Evolutionary conservation across 2,329 filamentous ascomycete species (phyloP), one percentile per base, ranked within the genome.

Genomic region (Alternaria viburni): DNA sequence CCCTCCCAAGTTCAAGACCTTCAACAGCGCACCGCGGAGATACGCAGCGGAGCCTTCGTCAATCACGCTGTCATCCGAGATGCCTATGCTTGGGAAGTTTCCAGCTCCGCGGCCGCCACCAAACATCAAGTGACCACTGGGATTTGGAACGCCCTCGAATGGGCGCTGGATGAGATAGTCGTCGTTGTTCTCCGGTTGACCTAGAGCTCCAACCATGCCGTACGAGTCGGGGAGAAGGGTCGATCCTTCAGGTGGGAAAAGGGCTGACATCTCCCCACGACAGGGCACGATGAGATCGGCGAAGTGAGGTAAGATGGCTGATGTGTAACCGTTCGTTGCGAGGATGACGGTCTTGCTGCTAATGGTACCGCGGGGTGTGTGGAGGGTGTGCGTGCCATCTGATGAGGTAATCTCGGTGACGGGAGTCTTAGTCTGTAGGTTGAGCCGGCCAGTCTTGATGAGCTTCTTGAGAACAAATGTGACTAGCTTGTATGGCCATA

Each of bases 401-500:
- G 67, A 60, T 25, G 71, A 77, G 3, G 67, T 71, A n/a, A 78
- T 77, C 17, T 76, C 65, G 5, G 74, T 74, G 1, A 89, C 91
- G 0, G 91, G 87, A 15, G 91, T 94, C 61, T 86, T 88, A 6
- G 91, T 93, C 79, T 94, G 91, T 25, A 95, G 83, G 72, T 93
- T 93, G 73, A 93, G 88, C 10, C 74, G 76, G 3, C 75, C 79
- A 2, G 78, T 77, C 17, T 83, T 79, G 8, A 86, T 72, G 0
- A 92, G 84, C 9, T 82, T 78, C 74, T 92, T 88, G 1, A 97
- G 81, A 0, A 94, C 84, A 79, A 89, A 90, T 1, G 88, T 83
- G 2, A 97, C 89, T 17, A 96, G 86, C 80, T 96, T 96, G 79
- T 96, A 97, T 0, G 93, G 93, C 91, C 91, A 94, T 49, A 93